Conservation (phyloP, 2,329 filamentous ascomycete species). For the Penicillium italicum region DNA sequence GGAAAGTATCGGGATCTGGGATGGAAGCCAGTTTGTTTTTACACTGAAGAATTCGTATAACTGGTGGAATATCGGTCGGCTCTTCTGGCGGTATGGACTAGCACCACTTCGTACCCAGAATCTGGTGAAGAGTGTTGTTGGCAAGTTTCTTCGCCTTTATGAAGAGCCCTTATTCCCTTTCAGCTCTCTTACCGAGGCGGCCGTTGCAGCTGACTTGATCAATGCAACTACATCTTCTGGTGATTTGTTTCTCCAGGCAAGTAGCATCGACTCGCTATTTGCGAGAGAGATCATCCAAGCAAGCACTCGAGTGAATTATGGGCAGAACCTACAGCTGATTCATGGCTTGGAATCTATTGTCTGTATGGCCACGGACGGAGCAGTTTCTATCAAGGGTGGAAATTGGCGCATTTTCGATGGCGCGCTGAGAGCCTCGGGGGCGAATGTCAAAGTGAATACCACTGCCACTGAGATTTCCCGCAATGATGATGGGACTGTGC, state of each 20-base stretch:
- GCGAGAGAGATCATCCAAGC: conserved; percentile 82
- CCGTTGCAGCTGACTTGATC: conserved; percentile 64
- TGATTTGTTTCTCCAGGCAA: conserved; percentile 64
- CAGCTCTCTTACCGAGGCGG: conserved; percentile 65
- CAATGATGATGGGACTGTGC: conserved; percentile 41
- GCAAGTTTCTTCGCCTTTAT: conserved; percentile 75
- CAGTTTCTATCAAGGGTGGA: conserved; percentile 72
- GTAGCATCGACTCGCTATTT: conserved; percentile 66
- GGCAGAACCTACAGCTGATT: conserved; percentile 78
- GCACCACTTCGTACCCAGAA: conserved; percentile 70
- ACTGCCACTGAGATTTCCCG: conserved; percentile 59
- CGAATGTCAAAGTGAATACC: conserved; percentile 62
- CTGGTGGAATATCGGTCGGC: conserved; percentile 77
- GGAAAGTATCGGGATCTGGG: conserved; percentile 73
- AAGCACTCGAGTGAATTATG: conserved; percentile 90
- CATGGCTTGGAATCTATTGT: conserved; percentile 90
- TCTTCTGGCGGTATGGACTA: conserved; percentile 81
- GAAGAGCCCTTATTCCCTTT: conserved; percentile 81
- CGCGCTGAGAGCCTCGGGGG: conserved; percentile 66
- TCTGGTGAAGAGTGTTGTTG: conserved; percentile 68
- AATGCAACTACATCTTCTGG: conserved; percentile 68
- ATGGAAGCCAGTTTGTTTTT: conserved; percentile 72
- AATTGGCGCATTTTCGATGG: conserved; percentile 93
- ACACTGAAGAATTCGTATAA: conserved; percentile 57
- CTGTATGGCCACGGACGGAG: conserved; percentile 83